Conservation (phyloP, 441 rosid species). For the Mallotus japonicus region DNA sequence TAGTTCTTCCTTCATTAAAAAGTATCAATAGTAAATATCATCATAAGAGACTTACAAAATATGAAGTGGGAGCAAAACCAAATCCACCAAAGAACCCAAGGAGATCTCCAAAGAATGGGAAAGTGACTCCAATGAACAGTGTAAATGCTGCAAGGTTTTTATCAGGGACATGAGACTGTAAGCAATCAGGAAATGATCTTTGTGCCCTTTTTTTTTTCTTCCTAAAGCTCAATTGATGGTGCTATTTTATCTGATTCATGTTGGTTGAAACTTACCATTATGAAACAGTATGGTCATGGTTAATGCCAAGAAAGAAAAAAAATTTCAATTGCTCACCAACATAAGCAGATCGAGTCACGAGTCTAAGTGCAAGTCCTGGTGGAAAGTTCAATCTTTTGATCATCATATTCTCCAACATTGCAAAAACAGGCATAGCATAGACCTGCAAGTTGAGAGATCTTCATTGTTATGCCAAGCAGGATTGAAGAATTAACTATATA, state of each 20-base stretch:
- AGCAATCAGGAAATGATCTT: no score
- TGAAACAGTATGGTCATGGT: no score
- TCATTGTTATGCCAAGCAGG: background rate
- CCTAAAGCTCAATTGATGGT: no score
- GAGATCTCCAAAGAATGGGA: slow-evolving; percentile 94
- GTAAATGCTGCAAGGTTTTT: slow-evolving; percentile 64
- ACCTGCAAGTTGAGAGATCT: slow-evolving; percentile 38
- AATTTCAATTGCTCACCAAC: slow-evolving; percentile 52
- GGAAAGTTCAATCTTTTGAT: slow-evolving; percentile 49
- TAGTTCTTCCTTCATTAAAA: no score
- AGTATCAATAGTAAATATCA: no score
- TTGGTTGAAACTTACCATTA: no score
- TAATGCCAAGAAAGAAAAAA: no score
- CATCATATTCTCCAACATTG: slow-evolving; percentile 62
- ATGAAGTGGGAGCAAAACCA: slow-evolving; percentile 92
- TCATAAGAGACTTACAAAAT: slow-evolving; percentile 53
- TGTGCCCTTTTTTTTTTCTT: no score
- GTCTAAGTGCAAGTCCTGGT: slow-evolving; percentile 54
- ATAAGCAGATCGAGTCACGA: slow-evolving; percentile 66
- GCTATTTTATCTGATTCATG: no score
- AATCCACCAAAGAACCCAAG: slow-evolving; percentile 98
- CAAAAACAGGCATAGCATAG: slow-evolving; percentile 90
- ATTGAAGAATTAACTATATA: background rate
- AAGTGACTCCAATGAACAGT: slow-evolving; percentile 69
- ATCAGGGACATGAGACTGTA: background rate